Evolutionary conservation across 73 alveolate genomes (phyloP), one percentile per base, ranked within the genome.

Genomic region (Diophrys sp.): DNA sequence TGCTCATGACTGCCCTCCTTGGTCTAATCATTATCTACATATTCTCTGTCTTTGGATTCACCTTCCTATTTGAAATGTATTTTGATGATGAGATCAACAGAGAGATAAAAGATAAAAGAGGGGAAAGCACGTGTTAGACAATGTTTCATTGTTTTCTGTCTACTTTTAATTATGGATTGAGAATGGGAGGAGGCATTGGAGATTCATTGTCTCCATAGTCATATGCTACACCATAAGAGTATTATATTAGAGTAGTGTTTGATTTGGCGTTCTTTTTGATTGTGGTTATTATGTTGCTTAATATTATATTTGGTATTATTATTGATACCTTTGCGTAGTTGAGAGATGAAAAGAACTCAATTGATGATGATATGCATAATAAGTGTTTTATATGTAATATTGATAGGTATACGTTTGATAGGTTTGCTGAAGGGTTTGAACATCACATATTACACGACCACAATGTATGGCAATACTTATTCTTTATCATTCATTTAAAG

Each of bases 131-230:
- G 33, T 96, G 99, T 68, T 84, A 88, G 62, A 77, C 91, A 32
- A 33, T 96, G 67, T 73, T 89, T 70, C 88, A 89, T 67, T 96
- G 99, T 76, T 90, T 91, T 67, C 83, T 90, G n/a, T 91, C 96
- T 31, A 89, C 92, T 1, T 77, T 94, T 54, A 94, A 91, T 79
- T 90, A 93, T 75, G 95, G 97, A 62, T 84, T 95, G 69, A 96
- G 96, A 89, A 93, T 77, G 81, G 96, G 96, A 56, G 98, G 98
- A 67, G 98, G 98, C 31, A 79, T 94, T 27, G 96, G 97, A 56
- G 96, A 81, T 71, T 80, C 92, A 0, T 78, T 87, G 70, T 84
- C 92, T 0, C 83, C 89, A 27, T 27, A 75, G 30, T 76, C 86
- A 34, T 87, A 82, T 34, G 71, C 76, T 23, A 78, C 90, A 32